phyloP scores from a whole-genome alignment of 1,284 basidiomycete species.

The Boletus holoroseus region DNA sequence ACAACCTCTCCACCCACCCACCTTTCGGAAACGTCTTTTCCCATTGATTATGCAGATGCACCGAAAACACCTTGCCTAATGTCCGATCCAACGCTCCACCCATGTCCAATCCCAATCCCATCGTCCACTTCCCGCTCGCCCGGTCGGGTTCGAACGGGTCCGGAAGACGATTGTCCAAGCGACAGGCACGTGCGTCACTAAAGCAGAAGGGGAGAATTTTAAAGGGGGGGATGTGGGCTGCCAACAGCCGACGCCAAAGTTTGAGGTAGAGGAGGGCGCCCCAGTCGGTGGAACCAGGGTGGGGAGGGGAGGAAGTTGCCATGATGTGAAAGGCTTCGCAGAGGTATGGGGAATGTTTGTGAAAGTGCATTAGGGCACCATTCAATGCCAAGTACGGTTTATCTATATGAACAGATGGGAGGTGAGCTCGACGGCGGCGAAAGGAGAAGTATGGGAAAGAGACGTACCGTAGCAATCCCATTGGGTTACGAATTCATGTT shows the following conservation, averaged over 20 bases:
- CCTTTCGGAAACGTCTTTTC: conserved; percentile 69
- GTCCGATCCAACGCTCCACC: conserved; percentile 63
- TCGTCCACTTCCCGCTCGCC: conserved; percentile 47
- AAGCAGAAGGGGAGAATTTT: conserved; percentile 91
- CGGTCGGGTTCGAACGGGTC: conserved; percentile 64
- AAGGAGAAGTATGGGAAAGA: neutral
- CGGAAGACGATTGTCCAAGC: conserved; percentile 86
- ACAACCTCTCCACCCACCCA: conserved; percentile 77
- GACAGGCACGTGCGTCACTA: conserved; percentile 81
- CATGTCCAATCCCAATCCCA: conserved; percentile 54
- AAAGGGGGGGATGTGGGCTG: conserved; percentile 72
- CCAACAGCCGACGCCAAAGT: conserved; percentile 80
- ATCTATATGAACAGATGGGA: conserved; percentile 42
- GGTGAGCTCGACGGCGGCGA: neutral
- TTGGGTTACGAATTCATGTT: conserved; percentile 91
- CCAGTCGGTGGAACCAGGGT: conserved; percentile 83
- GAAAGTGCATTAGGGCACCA: conserved; percentile 90
- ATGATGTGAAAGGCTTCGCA: conserved; percentile 94
- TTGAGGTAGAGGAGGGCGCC: conserved; percentile 85
- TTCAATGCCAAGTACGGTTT: conserved; percentile 85
- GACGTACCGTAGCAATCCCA: conserved; percentile 92
- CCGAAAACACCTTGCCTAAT: conserved; percentile 69
- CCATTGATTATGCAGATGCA: conserved; percentile 95
- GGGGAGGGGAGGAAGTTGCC: conserved; percentile 65
- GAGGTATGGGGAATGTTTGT: conserved; percentile 83